Percentiles rank a stretch among this genome's conserved stretches.
phyloP scores from a whole-genome alignment of 75 land plant genomes.

The Picea sitchensis region DNA sequence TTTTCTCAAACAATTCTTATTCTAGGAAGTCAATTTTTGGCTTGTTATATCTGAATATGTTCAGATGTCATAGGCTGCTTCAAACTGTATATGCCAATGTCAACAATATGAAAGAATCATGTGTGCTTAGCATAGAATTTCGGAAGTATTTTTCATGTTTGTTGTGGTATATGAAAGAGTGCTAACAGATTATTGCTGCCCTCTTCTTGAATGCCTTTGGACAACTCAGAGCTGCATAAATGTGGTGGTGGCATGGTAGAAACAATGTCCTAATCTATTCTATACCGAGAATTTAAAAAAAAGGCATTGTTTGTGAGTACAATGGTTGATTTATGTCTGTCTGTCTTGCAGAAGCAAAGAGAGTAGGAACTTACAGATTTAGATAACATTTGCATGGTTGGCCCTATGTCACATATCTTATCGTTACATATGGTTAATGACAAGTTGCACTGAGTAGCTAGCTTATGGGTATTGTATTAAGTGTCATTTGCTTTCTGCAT shows the following conservation, averaged over 20 bases:
- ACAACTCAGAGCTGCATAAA: not conserved
- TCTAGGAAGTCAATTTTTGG: not conserved
- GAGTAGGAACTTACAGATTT: not conserved
- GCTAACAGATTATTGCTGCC: not conserved
- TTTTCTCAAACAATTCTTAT: not conserved
- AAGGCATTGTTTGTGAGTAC: not conserved
- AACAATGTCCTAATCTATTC: not conserved
- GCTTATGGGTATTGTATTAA: not conserved
- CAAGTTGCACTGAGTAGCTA: not conserved
- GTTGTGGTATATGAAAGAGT: not conserved
- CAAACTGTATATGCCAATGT: not conserved
- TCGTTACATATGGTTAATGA: not conserved
- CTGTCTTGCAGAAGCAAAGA: not conserved
- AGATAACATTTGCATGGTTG: slow-evolving; percentile 1
- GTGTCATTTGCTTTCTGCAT: not conserved
- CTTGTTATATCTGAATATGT: not conserved
- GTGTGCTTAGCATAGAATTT: not conserved
- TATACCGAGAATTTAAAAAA: not conserved
- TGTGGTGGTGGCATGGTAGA: too few species aligned
- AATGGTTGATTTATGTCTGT: not conserved
- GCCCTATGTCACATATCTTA: not conserved
- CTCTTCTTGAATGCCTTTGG: not conserved
- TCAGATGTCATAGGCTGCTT: not conserved
- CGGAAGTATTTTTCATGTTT: not conserved
- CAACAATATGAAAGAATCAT: not conserved